Percentiles rank a stretch among this genome's conserved stretches.
phyloP scores from a whole-genome alignment of 2,329 filamentous ascomycete species.

The Nothophaeocryptopus gaeumannii region DNA sequence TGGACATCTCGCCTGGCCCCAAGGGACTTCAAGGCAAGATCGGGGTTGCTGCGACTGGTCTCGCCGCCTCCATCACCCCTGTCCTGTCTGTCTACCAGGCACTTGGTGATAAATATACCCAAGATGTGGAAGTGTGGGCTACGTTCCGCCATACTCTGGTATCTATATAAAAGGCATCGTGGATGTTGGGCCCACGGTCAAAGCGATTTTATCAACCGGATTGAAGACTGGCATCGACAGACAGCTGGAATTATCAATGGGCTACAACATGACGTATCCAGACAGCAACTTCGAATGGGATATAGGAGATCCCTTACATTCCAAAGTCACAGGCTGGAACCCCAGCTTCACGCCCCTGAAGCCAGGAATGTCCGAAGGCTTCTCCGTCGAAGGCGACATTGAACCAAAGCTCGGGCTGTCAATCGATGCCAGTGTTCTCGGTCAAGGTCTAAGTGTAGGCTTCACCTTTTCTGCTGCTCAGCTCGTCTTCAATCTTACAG shows the following conservation, averaged over 20 bases:
- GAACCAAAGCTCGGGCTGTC: slow-evolving; percentile 8
- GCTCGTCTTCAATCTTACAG: slow-evolving; percentile 1
- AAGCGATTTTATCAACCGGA: slow-evolving; percentile 6
- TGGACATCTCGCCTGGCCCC: not conserved
- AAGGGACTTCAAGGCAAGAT: slow-evolving; percentile 3
- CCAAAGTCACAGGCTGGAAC: slow-evolving; percentile 3
- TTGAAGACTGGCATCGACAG: slow-evolving; percentile 1
- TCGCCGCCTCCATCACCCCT: slow-evolving; percentile 1
- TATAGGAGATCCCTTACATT: not conserved
- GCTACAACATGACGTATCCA: slow-evolving; percentile 8
- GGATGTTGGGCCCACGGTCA: slow-evolving; percentile 13
- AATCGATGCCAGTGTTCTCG: slow-evolving; percentile 6
- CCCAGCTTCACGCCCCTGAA: slow-evolving; percentile 6
- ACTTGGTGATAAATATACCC: not conserved
- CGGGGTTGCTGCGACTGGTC: not conserved
- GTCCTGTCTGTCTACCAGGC: slow-evolving; percentile 7
- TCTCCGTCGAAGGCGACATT: slow-evolving; percentile 2
- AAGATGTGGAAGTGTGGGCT: slow-evolving; percentile 11
- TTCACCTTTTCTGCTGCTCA: slow-evolving; percentile 9
- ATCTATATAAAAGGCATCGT: slow-evolving; percentile 13
- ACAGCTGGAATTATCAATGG: slow-evolving; percentile 5
- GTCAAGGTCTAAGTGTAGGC: slow-evolving; percentile 5
- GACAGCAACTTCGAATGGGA: slow-evolving; percentile 2
- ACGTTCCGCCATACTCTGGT: slow-evolving; percentile 2
- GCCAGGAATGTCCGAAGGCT: slow-evolving; percentile 3